phyloP scores from a whole-genome alignment of 257 asterid species.

The Euphrasia confusa region DNA sequence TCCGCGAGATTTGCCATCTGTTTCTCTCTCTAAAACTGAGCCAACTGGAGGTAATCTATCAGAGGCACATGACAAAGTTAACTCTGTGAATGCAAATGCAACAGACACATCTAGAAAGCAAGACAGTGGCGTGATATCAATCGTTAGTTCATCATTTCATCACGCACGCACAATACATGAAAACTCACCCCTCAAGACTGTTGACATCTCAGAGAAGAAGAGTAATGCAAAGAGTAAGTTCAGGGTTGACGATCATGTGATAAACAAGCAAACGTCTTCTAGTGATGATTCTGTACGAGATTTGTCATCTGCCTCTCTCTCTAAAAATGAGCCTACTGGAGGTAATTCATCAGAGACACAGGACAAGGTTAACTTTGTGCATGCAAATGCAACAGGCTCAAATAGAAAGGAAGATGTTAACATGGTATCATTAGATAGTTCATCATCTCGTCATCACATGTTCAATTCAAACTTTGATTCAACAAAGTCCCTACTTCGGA shows the following conservation, averaged over 20 bases:
- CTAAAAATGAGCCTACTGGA: slow-evolving; percentile 32
- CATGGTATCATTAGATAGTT: slow-evolving; percentile 25
- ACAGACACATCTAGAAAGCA: slow-evolving; percentile 31
- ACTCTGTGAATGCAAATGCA: slow-evolving; percentile 21
- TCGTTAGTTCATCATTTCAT: slow-evolving; percentile 28
- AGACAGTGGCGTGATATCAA: slow-evolving; percentile 24
- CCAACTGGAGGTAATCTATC: slow-evolving; percentile 35
- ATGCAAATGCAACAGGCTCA: slow-evolving; percentile 25
- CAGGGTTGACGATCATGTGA: slow-evolving; percentile 28
- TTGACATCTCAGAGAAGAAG: slow-evolving; percentile 32
- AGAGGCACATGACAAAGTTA: slow-evolving; percentile 36
- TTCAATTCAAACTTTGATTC: slow-evolving; percentile 42
- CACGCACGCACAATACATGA: slow-evolving; percentile 25
- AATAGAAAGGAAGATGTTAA: slow-evolving; percentile 32
- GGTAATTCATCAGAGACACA: slow-evolving; percentile 31
- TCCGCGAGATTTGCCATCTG: slow-evolving; percentile 25
- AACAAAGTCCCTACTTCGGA: slow-evolving; percentile 32
- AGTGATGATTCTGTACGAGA: slow-evolving; percentile 3
- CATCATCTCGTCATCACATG: slow-evolving; percentile 28
- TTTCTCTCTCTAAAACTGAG: slow-evolving; percentile 26
- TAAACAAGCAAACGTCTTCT: background rate
- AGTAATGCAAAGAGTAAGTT: slow-evolving; percentile 24
- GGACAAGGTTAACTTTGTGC: slow-evolving; percentile 32
- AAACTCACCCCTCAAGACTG: slow-evolving; percentile 31
- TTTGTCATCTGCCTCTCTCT: slow-evolving; percentile 29